A percentile compares a stretch with the other conserved stretches of the same genome.
These are phyloP conservation scores for Claviceps sorghi DNA, from an alignment of 2,329 filamentous ascomycete genomes.

Conservation along the genomic window DNA sequence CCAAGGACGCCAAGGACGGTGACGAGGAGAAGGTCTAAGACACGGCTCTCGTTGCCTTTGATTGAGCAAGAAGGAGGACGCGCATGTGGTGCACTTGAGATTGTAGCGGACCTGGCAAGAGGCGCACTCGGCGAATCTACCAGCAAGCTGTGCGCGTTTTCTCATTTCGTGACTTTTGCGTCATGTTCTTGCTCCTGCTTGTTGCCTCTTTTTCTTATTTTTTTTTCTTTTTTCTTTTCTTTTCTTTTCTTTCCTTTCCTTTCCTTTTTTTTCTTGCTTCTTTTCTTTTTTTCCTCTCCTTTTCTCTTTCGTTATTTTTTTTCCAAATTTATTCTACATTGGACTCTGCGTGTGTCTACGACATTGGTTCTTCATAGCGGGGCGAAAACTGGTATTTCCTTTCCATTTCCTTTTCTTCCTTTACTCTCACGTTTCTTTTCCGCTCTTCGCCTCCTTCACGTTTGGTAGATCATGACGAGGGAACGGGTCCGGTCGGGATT, in stretches of 20 bases:
- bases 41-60: background rate
- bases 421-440: too few relatives aligned
- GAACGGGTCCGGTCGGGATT: too few relatives aligned
- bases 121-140: too few relatives aligned
- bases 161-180: background rate
- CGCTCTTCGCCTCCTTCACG: too few relatives aligned
- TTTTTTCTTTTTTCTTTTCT: background rate
- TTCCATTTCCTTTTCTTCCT: too few relatives aligned
- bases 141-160: background rate
- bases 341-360: too few relatives aligned
- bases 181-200: background rate
- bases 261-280: background rate
- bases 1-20: conserved; percentile 2
- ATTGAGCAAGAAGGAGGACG: background rate
- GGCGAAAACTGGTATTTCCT: too few relatives aligned
- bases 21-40: conserved; percentile 3
- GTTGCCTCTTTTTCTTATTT: background rate
- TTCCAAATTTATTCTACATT: background rate
- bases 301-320: background rate
- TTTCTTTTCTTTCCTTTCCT: conserved; percentile 2
- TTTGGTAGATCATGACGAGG: too few relatives aligned
- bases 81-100: background rate
- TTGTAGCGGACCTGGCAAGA: background rate
- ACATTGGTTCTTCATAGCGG: too few relatives aligned
- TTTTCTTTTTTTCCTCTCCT: too few relatives aligned